These are phyloP conservation scores for Pythium insidiosum DNA, from an alignment of 352 stramenopile species.

Conservation along the genomic window DNA sequence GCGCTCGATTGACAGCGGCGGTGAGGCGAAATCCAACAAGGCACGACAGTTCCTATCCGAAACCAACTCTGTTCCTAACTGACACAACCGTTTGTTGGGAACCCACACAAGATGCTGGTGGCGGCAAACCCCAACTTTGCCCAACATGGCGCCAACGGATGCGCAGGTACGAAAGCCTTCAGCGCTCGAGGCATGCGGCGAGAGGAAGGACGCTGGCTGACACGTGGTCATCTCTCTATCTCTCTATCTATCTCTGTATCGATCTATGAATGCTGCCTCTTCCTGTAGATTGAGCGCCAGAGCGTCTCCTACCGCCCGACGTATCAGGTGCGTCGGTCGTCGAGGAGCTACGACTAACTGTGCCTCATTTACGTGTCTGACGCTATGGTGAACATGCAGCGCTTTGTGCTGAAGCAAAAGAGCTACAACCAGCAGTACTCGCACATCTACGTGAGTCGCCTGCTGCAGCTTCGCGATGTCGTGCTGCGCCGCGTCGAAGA, in stretches of 20 bases:
- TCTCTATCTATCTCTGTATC: too few species aligned
- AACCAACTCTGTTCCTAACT: too few species aligned
- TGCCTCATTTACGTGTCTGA: too few species aligned
- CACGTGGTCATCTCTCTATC: too few species aligned
- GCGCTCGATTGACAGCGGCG: not conserved
- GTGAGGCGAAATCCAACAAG: too few species aligned
- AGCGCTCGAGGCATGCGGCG: too few species aligned
- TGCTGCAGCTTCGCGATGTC: conserved; percentile 57
- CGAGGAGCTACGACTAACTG: too few species aligned
- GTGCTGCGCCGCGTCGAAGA: conserved; percentile 41
- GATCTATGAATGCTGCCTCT: conserved; percentile 1
- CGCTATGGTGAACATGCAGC: too few species aligned
- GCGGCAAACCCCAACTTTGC: conserved; percentile 1
- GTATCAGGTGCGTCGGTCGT: conserved; percentile 29
- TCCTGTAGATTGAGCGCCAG: conserved; percentile 27
- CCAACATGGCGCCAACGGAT: conserved; percentile 17
- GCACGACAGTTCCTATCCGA: too few species aligned
- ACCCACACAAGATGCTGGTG: too few species aligned
- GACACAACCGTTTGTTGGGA: too few species aligned
- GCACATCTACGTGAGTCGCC: conserved; percentile 85
- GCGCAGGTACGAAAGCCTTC: conserved; percentile 3
- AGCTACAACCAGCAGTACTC: conserved; percentile 86
- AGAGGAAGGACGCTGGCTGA: too few species aligned
- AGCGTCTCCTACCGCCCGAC: conserved; percentile 41
- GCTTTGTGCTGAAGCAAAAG: conserved; percentile 83